Conservation (phyloP, 495 filamentous ascomycete species). For the Trichoderma gamsii region DNA sequence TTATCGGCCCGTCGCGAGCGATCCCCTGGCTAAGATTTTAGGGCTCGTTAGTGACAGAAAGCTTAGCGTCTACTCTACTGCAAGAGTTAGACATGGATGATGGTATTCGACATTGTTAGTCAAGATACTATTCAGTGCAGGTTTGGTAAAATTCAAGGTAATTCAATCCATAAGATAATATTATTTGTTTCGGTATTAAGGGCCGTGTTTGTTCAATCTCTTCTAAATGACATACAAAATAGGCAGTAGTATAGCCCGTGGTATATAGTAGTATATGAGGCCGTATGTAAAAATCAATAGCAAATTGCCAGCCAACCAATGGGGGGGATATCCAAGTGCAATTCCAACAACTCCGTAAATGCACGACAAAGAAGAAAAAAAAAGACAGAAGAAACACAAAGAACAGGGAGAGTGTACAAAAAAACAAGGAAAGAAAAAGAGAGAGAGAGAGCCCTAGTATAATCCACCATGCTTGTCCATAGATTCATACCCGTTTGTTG, state of each 20-base stretch:
- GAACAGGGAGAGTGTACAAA: not conserved
- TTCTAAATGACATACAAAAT: too few species aligned
- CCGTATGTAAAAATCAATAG: not conserved
- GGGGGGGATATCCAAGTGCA: constrained; percentile 3
- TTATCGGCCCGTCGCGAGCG: constrained; percentile 7
- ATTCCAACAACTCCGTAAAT: not conserved
- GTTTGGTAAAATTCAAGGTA: too few species aligned
- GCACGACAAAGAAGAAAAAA: not conserved
- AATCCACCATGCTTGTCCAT: constrained; percentile 8
- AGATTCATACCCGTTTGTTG: constrained; percentile 10
- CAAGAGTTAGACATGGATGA: not conserved
- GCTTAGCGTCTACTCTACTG: not conserved
- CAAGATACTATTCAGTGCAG: too few species aligned
- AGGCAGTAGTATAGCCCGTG: too few species aligned
- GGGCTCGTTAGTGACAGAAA: not conserved
- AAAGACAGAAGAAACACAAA: not conserved
- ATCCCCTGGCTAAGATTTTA: not conserved
- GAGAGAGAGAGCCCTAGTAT: not conserved
- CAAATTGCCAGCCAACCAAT: not conserved
- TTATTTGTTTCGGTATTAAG: too few species aligned
- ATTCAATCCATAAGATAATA: too few species aligned
- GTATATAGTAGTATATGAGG: not conserved
- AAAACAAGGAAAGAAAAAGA: not conserved
- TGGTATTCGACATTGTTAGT: too few species aligned
- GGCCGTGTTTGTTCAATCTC: too few species aligned